Conservation (phyloP, 148 eudicot genomes). For the Spergularia marina region DNA sequence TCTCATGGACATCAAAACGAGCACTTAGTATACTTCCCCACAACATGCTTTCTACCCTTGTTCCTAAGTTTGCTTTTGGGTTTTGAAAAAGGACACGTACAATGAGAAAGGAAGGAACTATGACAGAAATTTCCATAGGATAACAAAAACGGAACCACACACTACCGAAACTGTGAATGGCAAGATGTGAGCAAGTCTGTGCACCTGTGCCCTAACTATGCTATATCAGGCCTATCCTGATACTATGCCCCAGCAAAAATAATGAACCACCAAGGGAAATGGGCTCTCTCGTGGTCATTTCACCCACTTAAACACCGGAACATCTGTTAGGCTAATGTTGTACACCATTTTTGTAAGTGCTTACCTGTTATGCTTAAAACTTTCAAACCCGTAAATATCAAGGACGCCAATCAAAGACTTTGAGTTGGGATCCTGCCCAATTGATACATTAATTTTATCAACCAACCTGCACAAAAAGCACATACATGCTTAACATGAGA, state of each 20-base stretch:
- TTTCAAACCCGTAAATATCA: constrained; percentile 97
- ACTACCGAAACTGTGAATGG: not conserved
- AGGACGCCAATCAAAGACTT: constrained; percentile 88
- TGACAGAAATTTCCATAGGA: not conserved
- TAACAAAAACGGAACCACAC: not conserved
- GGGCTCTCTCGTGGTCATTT: not conserved
- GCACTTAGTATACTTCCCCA: too few relatives aligned
- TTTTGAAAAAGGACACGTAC: too few relatives aligned
- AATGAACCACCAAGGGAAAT: not conserved
- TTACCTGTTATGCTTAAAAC: constrained; percentile 96
- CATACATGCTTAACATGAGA: constrained; percentile 15
- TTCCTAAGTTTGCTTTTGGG: not conserved
- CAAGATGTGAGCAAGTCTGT: not conserved
- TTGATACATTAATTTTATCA: constrained; percentile 83
- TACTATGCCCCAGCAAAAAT: constrained; percentile 1
- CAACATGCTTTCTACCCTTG: not conserved
- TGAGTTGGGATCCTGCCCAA: constrained; percentile 92
- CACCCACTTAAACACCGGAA: not conserved
- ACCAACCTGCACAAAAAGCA: constrained; percentile 72
- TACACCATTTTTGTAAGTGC: not conserved
- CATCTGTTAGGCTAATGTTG: not conserved
- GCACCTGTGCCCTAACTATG: not conserved
- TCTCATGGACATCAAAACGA: too few relatives aligned
- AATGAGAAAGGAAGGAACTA: not conserved
- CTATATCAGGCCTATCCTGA: constrained; percentile 1